Base-by-base conservation (phyloP, 106 monocot species). In the Dendrobium chrysotoxum region DNA sequence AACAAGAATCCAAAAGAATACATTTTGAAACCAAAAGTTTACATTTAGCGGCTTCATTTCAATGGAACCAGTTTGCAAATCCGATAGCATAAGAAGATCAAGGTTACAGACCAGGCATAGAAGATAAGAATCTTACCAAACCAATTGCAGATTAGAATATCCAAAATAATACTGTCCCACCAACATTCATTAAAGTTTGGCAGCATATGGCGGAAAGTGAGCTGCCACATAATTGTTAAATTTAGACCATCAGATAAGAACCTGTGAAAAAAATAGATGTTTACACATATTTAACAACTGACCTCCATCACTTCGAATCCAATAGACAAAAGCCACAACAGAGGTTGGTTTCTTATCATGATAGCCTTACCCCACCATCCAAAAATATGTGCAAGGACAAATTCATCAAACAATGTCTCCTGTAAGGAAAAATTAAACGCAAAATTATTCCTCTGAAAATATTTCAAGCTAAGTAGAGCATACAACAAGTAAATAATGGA, bases 311-410 rank as follows among this genome's bases (percentile, higher is more conserved):
- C 76, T 75, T 91, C 91, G 75, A 91, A 91, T 10, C 91, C 91
- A 76, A 91, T 85, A n/a, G 91, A 91, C 40, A 91, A 76, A 5
- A 88, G 78, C 91, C 91, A 91, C 73, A 91, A 75, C 53, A 91
- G 91, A 18, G 88, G 83, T 65, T 88, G 88, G 44, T 88, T 91
- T 23, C 88, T 73, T 78, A 91, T 88, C 91, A 91, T 91, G 84
- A 91, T 91, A 23, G 91, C 88, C 70, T 91, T 91, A 1, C 82
- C 91, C 86, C 91, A 91, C 91, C 91, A 91, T 58, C 91, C 91
- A 85, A 91, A 91, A 75, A 91, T 85, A 85, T 91, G 91, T 78
- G 91, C 91, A 57, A 85, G 80, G 45, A 91, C 91, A 80, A 88
- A 91, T 55, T 89, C 91, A 91, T 89, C 91, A 82, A 91, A 88